Conservation (phyloP, 2,329 filamentous ascomycete species). For the Ophioceras dolichostomum region DNA sequence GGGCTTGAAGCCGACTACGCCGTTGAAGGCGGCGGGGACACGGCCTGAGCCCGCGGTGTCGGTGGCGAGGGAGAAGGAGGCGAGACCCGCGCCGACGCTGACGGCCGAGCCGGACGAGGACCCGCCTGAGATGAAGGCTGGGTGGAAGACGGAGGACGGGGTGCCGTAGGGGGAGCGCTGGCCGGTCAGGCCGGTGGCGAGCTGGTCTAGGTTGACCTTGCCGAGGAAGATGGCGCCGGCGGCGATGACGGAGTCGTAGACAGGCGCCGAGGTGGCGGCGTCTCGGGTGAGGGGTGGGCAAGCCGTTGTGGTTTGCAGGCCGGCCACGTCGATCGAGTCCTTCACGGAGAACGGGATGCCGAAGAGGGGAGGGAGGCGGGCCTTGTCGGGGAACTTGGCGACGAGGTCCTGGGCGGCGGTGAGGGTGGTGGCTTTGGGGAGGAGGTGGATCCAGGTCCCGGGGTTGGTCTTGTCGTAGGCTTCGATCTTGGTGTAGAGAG, state of each 20-base stretch:
- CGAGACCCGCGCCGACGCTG: constrained; percentile 37
- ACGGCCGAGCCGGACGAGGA: constrained; percentile 44
- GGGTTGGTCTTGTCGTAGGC: constrained; percentile 1
- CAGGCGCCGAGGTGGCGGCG: neutral
- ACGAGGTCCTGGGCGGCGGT: neutral
- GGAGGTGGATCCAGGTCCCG: neutral
- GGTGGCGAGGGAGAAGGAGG: constrained; percentile 42
- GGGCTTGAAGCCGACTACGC: constrained; percentile 37
- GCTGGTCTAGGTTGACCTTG: constrained; percentile 47
- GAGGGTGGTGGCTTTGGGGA: neutral
- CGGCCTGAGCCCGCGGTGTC: constrained; percentile 43
- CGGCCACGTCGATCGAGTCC: constrained; percentile 40
- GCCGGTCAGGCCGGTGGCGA: constrained; percentile 48
- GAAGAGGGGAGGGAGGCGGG: constrained; percentile 25
- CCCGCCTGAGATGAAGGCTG: constrained; percentile 26
- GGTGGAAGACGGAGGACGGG: constrained; percentile 22
- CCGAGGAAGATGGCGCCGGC: constrained; percentile 44
- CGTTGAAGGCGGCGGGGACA: constrained; percentile 40
- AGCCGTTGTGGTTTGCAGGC: constrained; percentile 35
- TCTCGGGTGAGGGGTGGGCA: constrained; percentile 19
- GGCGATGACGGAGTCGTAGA: constrained; percentile 20
- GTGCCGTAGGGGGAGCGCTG: constrained; percentile 44
- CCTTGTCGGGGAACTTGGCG: neutral
- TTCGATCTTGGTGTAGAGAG: constrained; percentile 3
- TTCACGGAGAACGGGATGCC: constrained; percentile 45